Conservation (phyloP, 2,329 filamentous ascomycete species). For the Ceratocystis destructans region DNA sequence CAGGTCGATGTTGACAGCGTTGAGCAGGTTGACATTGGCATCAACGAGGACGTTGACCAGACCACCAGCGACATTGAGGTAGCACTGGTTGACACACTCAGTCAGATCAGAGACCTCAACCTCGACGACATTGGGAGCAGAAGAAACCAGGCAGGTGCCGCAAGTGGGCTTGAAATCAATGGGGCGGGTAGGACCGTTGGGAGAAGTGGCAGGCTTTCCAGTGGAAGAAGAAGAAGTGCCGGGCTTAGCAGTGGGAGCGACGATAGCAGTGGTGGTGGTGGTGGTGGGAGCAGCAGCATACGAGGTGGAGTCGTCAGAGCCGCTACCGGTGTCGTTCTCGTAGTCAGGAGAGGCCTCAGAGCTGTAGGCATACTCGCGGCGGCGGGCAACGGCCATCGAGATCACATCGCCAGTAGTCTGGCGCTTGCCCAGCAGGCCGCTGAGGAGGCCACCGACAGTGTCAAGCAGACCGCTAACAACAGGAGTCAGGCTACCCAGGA, state of each 20-base stretch:
- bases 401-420: constrained; percentile 7
- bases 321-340: not conserved
- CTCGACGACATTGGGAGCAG: constrained; percentile 10
- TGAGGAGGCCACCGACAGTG: constrained; percentile 8
- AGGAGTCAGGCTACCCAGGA: constrained; percentile 10
- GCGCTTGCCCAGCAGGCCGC: constrained; percentile 15
- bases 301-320: not conserved
- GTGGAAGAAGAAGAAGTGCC: not conserved
- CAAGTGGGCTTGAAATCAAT: constrained; percentile 43
- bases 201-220: constrained; percentile 20
- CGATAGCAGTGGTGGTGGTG: not conserved
- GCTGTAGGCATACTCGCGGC: constrained; percentile 1
- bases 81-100: constrained; percentile 18
- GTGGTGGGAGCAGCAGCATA: not conserved
- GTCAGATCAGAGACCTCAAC: constrained; percentile 8
- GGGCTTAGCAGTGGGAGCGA: not conserved
- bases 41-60: constrained; percentile 13
- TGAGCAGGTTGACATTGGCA: constrained; percentile 21
- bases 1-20: constrained; percentile 21
- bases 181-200: constrained; percentile 40
- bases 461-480: constrained; percentile 9
- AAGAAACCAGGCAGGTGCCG: constrained; percentile 16
- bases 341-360: not conserved
- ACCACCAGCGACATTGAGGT: constrained; percentile 14
- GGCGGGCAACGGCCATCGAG: constrained; percentile 5